These are phyloP conservation scores for Pseudopediastrum boryanum DNA, from an alignment of 139 green algal genomes.

Conservation along the genomic window DNA sequence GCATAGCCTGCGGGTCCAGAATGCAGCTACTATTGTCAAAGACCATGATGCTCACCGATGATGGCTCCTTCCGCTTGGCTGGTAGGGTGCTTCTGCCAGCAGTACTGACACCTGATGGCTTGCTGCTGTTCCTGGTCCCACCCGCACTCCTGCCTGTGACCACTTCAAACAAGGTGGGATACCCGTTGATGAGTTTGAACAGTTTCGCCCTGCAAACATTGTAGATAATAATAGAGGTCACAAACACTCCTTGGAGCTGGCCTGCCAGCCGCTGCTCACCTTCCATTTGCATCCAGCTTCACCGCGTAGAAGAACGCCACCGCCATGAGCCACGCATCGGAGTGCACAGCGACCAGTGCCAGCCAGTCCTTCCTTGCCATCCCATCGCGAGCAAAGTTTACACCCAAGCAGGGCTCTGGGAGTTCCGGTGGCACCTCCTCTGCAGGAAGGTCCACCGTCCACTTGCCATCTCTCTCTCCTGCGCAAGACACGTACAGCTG, in stretches of 20 bases:
- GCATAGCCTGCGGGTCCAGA: neutral
- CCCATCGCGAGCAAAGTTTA: constrained; percentile 98
- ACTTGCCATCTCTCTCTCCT: constrained; percentile 82
- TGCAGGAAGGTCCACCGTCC: constrained; percentile 91
- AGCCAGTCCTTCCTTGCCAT: constrained; percentile 94
- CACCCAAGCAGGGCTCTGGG: constrained; percentile 95
- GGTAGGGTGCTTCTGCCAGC: too few species aligned
- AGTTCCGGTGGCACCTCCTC: constrained; percentile 98
- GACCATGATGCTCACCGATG: constrained; percentile 24
- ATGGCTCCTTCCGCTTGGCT: constrained; percentile 46
- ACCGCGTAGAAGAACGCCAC: constrained; percentile 97
- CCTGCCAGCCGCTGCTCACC: constrained; percentile 43
- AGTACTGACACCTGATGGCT: neutral
- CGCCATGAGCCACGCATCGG: constrained; percentile 94
- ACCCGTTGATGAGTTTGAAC: constrained; percentile 64
- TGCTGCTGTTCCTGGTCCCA: constrained; percentile 22
- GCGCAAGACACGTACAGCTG: constrained; percentile 1
- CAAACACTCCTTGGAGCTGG: constrained; percentile 9
- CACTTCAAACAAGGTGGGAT: constrained; percentile 66
- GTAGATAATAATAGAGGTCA: neutral
- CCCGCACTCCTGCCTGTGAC: constrained; percentile 44
- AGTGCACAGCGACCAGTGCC: constrained; percentile 95
- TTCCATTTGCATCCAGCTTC: constrained; percentile 82
- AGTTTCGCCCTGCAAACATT: constrained; percentile 49
- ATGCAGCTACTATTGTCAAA: neutral